phyloP scores from a whole-genome alignment of 768 basidiomycete species.

The Suillus lakei region DNA sequence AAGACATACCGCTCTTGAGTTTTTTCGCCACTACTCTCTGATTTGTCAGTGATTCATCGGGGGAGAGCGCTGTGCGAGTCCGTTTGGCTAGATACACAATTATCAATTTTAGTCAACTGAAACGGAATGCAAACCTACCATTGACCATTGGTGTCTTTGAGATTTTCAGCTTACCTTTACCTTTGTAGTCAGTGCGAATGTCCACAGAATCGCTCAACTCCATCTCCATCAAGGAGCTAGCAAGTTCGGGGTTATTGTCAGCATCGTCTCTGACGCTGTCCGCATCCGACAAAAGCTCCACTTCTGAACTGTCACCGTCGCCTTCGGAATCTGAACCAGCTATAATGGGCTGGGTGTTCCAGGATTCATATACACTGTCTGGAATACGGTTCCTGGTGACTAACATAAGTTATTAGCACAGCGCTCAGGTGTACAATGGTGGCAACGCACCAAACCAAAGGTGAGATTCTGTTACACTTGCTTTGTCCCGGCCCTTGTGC shows the following conservation, averaged over 20 bases:
- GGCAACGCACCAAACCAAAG: conserved; percentile 7
- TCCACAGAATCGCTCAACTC: background rate
- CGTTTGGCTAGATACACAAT: background rate
- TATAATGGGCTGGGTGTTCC: background rate
- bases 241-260: background rate
- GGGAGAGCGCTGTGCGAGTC: background rate
- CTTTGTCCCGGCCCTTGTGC: conserved; percentile 4
- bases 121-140: background rate
- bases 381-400: background rate
- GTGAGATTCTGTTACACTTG: background rate
- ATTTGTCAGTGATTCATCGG: background rate
- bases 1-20: background rate
- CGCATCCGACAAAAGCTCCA: background rate
- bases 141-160: background rate
- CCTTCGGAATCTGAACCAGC: background rate
- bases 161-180: background rate
- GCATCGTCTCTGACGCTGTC: background rate
- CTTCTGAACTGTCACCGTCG: background rate
- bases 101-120: background rate
- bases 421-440: background rate
- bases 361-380: background rate
- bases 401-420: background rate
- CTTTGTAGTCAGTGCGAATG: background rate
- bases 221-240: conserved; percentile 1
- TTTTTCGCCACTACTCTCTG: background rate